Evolutionary conservation across 2,329 filamentous ascomycete genomes (phyloP).

Genomic region (Aspergillus chevalieri): DNA sequence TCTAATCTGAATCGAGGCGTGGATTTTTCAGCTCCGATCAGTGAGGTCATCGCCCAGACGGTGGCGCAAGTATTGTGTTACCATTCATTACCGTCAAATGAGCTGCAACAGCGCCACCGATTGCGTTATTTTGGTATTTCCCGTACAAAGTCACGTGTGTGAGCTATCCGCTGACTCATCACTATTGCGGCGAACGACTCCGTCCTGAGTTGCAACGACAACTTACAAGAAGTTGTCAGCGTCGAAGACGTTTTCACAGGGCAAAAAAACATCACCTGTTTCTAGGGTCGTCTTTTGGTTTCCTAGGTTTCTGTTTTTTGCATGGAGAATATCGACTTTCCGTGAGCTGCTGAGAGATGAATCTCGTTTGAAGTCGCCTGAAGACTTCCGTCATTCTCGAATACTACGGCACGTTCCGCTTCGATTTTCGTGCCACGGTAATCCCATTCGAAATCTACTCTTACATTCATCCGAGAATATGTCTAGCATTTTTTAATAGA

Average conservation of each 20-base stretch:
- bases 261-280: not conserved
- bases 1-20: not conserved
- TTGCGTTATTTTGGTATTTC: not conserved
- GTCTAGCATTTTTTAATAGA: slow-evolving; percentile 17
- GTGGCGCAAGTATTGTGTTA: slow-evolving; percentile 7
- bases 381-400: not conserved
- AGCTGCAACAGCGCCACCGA: not conserved
- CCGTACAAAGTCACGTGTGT: not conserved
- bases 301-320: not conserved
- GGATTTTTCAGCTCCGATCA: slow-evolving; percentile 8
- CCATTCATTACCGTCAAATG: not conserved
- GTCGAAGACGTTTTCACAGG: not conserved
- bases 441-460: not conserved
- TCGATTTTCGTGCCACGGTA: not conserved
- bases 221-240: not conserved
- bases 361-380: not conserved
- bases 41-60: slow-evolving; percentile 20
- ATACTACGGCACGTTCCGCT: not conserved
- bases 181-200: not conserved
- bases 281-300: not conserved
- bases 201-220: not conserved
- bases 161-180: not conserved
- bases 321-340: not conserved
- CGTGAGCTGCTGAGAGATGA: not conserved
- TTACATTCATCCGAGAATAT: slow-evolving; percentile 8